phyloP scores from a whole-genome alignment of 345 rosid genomes.

The Rubroshorea leprosula region DNA sequence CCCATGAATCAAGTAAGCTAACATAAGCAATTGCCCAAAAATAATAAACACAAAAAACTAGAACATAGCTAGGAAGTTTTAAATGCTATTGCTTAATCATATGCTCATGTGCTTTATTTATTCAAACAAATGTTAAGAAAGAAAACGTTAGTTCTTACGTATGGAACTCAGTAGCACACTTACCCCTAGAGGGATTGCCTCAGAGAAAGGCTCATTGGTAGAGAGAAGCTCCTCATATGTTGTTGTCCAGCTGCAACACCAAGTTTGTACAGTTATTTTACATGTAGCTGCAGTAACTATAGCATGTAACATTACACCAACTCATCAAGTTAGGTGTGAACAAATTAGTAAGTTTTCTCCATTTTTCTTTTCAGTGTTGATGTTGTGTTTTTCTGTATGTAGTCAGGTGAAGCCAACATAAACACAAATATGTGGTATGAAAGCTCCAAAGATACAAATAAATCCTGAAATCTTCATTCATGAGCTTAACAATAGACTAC shows the following conservation, averaged over 20 bases:
- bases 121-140: no score
- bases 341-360: background rate
- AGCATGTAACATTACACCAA: background rate
- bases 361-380: no score
- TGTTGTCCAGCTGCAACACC: constrained; percentile 76
- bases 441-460: no score
- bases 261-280: constrained; percentile 23
- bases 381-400: no score
- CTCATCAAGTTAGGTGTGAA: background rate
- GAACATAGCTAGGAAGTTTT: background rate
- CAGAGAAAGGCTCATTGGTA: constrained; percentile 66
- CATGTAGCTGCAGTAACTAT: background rate
- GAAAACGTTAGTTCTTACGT: no score
- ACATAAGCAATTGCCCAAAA: background rate
- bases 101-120: no score
- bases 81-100: background rate
- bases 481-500: no score
- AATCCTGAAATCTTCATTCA: no score
- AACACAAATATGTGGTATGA: no score
- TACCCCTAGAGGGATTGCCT: constrained; percentile 81
- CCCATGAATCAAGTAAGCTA: constrained; percentile 4
- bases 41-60: background rate
- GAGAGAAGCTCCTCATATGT: constrained; percentile 83
- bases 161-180: constrained; percentile 26
- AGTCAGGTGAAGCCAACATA: no score